Percentiles rank a stretch among this genome's conserved stretches.
These are phyloP conservation scores for Silene coronaria DNA, from an alignment of 179 eudicot species.

Conservation along the genomic window DNA sequence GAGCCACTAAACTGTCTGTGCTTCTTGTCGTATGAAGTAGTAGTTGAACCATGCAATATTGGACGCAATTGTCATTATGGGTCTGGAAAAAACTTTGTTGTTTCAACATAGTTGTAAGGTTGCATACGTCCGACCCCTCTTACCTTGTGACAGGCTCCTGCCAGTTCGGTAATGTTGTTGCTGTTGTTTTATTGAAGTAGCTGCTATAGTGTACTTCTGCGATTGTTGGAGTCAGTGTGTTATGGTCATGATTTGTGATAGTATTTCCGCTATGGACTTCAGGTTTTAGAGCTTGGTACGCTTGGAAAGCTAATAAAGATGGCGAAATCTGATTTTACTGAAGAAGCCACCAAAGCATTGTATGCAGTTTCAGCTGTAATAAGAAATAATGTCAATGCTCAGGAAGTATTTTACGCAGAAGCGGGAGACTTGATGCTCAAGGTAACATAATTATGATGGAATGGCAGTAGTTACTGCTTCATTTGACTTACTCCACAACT, in stretches of 20 bases:
- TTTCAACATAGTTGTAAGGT: neutral
- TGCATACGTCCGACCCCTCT: neutral
- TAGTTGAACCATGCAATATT: too few species aligned
- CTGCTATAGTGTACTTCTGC: neutral
- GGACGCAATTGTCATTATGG: too few species aligned
- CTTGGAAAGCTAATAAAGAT: slow-evolving; percentile 58
- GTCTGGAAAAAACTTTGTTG: neutral
- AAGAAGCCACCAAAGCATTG: slow-evolving; percentile 81
- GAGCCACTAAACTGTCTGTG: neutral
- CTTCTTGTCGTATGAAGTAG: neutral
- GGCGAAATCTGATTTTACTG: slow-evolving; percentile 57
- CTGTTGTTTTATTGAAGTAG: neutral
- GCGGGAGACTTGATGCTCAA: slow-evolving; percentile 81
- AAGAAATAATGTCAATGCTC: slow-evolving; percentile 66
- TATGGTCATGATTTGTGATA: neutral
- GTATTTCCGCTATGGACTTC: slow-evolving; percentile 10
- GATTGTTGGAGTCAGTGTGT: neutral
- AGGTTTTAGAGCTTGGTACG: slow-evolving; percentile 64
- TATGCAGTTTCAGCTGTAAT: slow-evolving; percentile 86
- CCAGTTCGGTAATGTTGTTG: neutral
- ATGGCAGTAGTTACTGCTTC: neutral
- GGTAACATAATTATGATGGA: slow-evolving; percentile 34
- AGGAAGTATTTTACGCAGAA: slow-evolving; percentile 56
- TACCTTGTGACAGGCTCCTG: neutral
- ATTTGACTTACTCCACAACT: neutral